Conservation (phyloP, 192 early-diverging fungal genomes). For the Haplosporangium gracile region DNA sequence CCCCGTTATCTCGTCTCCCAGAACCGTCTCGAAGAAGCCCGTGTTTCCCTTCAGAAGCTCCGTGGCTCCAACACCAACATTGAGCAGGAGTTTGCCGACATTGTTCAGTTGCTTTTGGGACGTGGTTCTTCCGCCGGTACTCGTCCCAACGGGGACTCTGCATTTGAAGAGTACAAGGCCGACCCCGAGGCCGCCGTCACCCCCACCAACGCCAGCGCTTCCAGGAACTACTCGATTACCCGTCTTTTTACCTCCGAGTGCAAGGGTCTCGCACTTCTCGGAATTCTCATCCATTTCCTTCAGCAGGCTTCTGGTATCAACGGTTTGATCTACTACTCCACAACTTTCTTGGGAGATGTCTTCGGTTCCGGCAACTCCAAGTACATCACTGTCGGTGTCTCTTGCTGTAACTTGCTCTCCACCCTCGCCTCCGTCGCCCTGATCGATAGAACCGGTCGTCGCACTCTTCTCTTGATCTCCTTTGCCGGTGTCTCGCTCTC, state of each 20-base stretch:
- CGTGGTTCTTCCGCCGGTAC: slow-evolving; percentile 28
- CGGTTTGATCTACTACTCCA: slow-evolving; percentile 89
- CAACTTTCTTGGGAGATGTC: slow-evolving; percentile 79
- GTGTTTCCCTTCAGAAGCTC: slow-evolving; percentile 63
- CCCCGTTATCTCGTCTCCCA: slow-evolving; percentile 80
- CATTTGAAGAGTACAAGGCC: slow-evolving; percentile 36
- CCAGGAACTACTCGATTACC: slow-evolving; percentile 61
- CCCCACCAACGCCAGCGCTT: slow-evolving; percentile 36
- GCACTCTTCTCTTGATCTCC: slow-evolving; percentile 73
- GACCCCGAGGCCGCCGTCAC: slow-evolving; percentile 56
- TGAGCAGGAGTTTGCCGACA: slow-evolving; percentile 73
- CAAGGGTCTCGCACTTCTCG: slow-evolving; percentile 71
- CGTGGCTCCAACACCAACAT: slow-evolving; percentile 65
- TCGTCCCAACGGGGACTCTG: slow-evolving; percentile 30
- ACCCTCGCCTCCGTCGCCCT: slow-evolving; percentile 70
- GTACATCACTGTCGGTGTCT: slow-evolving; percentile 71
- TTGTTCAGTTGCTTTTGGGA: slow-evolving; percentile 66
- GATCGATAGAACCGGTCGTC: slow-evolving; percentile 78
- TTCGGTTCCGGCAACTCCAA: slow-evolving; percentile 68
- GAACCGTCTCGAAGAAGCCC: slow-evolving; percentile 73
- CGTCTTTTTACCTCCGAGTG: slow-evolving; percentile 71
- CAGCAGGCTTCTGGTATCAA: slow-evolving; percentile 93
- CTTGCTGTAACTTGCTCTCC: slow-evolving; percentile 69
- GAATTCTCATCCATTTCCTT: slow-evolving; percentile 75
- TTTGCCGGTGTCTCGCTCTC: slow-evolving; percentile 72